phyloP scores from a whole-genome alignment of 192 early-diverging fungal species.

The Linnemannia exigua region DNA sequence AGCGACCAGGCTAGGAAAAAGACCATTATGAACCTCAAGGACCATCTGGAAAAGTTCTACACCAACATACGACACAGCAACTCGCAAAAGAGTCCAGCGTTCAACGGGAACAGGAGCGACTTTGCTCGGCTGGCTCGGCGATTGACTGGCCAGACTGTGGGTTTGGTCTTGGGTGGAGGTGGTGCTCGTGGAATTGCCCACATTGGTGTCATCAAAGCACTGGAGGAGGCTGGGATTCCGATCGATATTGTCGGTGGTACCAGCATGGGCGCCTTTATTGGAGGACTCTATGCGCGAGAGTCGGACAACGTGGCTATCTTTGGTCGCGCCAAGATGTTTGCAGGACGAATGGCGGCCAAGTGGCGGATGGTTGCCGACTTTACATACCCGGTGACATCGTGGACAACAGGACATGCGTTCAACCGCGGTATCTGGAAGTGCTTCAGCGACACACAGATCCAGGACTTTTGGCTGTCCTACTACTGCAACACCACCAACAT shows the following conservation, averaged over 20 bases:
- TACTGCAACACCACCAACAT: slow-evolving; percentile 98
- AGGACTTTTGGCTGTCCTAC: slow-evolving; percentile 98
- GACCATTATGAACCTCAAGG: slow-evolving; percentile 74
- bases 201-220: slow-evolving; percentile 91
- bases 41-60: slow-evolving; percentile 78
- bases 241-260: slow-evolving; percentile 99
- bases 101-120: slow-evolving; percentile 60
- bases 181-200: slow-evolving; percentile 96
- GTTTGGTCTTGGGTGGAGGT: slow-evolving; percentile 95
- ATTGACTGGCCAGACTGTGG: slow-evolving; percentile 93
- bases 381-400: slow-evolving; percentile 94
- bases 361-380: slow-evolving; percentile 95
- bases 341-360: slow-evolving; percentile 80
- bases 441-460: slow-evolving; percentile 93
- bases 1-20: slow-evolving; percentile 62
- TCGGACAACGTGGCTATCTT: slow-evolving; percentile 90
- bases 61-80: slow-evolving; percentile 59
- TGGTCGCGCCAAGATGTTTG: slow-evolving; percentile 89
- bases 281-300: slow-evolving; percentile 92
- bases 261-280: slow-evolving; percentile 95
- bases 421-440: slow-evolving; percentile 98
- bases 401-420: slow-evolving; percentile 95
- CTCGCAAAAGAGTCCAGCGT: slow-evolving; percentile 54
- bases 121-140: slow-evolving; percentile 88
- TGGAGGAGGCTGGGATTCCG: slow-evolving; percentile 98